Evolutionary conservation across 176 grass and related monocot genomes (phyloP), one percentile per base, ranked within the genome.

Genomic region (Ampelocalamus luodianensis): DNA sequence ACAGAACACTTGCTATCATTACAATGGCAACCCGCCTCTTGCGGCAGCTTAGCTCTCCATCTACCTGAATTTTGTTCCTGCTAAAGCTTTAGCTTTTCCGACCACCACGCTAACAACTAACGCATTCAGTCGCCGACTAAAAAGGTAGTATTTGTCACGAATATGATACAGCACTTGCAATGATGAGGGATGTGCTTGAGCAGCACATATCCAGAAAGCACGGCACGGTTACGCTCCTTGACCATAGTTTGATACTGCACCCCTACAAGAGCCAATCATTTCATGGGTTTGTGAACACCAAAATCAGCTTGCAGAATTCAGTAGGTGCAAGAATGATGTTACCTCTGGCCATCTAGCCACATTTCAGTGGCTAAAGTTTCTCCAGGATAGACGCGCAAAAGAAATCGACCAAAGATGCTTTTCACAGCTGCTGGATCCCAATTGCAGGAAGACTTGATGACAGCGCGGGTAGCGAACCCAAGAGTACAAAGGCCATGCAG

Each of bases 401-500:
- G 93, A 70, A 98, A 98, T 22, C 93, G 77, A 2, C 96, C 90
- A 22, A 92, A 95, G 71, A 96, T 90, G 81, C 67, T 86, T 88
- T 84, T 93, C 72, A 94, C 85, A 4, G 58, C 74, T 7, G 90
- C 29, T 53, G 89, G 87, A 22, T 98, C 96, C 18, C 96, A 91
- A 1, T 95, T 84, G 81, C 89, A 90, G 54, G 95, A 82, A 67
- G 72, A 94, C 85, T 86, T 95, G 56, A 98, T 83, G 45, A 98
- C 85, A 39, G 96, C 93, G 50, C 96, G 72, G 61, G 86, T 45
- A 20, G 93, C 81, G 58, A 91, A 92, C 40, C 96, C 96, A 14
- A 96, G 88, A 18, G 91, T 94, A 61, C 93, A 94, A n/a, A 98
- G 88, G 2, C 96, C 96, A 38, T 98, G 96, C 13, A 90, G 93